A percentile compares a stretch with the other conserved stretches of the same genome.
phyloP scores from a whole-genome alignment of 2,329 filamentous ascomycete genomes.

The Diaporthe eres region DNA sequence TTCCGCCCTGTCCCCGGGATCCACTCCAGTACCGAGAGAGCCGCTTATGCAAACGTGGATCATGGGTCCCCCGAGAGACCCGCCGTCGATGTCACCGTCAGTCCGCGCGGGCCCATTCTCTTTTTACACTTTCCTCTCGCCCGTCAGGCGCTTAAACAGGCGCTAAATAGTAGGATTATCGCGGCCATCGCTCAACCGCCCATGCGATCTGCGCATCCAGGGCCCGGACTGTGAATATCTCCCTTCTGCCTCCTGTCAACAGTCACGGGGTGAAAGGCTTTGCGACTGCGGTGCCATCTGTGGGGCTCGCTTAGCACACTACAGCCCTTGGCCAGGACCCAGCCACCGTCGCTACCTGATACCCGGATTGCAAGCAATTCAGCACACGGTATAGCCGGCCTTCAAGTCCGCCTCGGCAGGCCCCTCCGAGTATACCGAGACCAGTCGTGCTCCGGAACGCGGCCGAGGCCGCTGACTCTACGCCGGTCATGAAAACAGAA shows the following conservation, averaged over 20 bases:
- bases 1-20: not conserved
- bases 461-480: not conserved
- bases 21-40: slow-evolving; percentile 29
- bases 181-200: not conserved
- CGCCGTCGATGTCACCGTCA: slow-evolving; percentile 16
- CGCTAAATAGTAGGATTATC: slow-evolving; percentile 1
- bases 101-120: not conserved
- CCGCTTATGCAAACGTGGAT: slow-evolving; percentile 15
- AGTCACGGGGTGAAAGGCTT: not conserved
- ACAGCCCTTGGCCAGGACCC: not conserved
- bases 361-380: not conserved
- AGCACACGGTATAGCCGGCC: too few species aligned
- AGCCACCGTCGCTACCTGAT: slow-evolving; percentile 27
- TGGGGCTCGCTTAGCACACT: not conserved
- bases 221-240: not conserved
- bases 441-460: not conserved
- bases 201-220: not conserved
- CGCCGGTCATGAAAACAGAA: not conserved
- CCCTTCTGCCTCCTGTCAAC: not conserved
- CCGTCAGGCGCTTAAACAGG: slow-evolving; percentile 8
- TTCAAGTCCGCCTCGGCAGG: not conserved
- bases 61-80: slow-evolving; percentile 8
- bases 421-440: not conserved
- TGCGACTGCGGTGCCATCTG: not conserved
- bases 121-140: slow-evolving; percentile 27